Evolutionary conservation across 164 flowering plant species (phyloP), one percentile per base, ranked within the genome.

Genomic region (Santalum album): DNA sequence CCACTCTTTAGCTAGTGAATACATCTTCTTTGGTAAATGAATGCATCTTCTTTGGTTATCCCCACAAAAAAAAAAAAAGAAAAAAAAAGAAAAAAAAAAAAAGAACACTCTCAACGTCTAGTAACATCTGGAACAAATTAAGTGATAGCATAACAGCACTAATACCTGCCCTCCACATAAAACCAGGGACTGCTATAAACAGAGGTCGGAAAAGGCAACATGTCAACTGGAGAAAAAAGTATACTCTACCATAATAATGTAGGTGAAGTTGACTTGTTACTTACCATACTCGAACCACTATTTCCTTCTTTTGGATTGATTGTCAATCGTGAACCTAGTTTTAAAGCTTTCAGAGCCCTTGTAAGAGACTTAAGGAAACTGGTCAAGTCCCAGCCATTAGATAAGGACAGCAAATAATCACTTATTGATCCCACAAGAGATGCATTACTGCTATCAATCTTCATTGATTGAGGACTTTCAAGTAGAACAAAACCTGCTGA

Each of bases 321-420:
- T 19, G 76, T 42, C 35, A 73, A 57, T 58, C 59, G 70, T 42
- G 82, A 63, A 61, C 78, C 79, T 63, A 87, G 55, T 61, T 75
- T 84, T 53, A 94, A 69, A 39, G 82, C 62, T 64, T 80, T 94
- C 52, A 94, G 76, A 62, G 75, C 83, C 65, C 86, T 86, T 22
- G 95, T 78, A 49, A 94, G 95, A 53, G 97, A 87, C 69, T 69
- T 79, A 14, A 85, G 82, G 70, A 71, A 94, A 67, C 81, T 83
- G 39, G 73, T 71, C 68, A 87, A 60, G 65, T 94, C 92, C 99
- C 99, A 94, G 46, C 87, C 96, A 78, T 84, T 87, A 23, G 95
- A 87, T 20, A 94, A 65, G 54, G 88, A 84, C 25, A 82, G 72
- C 61, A 90, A 83, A 68, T 78, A 94, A 59, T 94, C 96, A 73